These are phyloP conservation scores for Debaryomyces hansenii DNA, from an alignment of 805 yeast genomes.

Conservation along the genomic window DNA sequence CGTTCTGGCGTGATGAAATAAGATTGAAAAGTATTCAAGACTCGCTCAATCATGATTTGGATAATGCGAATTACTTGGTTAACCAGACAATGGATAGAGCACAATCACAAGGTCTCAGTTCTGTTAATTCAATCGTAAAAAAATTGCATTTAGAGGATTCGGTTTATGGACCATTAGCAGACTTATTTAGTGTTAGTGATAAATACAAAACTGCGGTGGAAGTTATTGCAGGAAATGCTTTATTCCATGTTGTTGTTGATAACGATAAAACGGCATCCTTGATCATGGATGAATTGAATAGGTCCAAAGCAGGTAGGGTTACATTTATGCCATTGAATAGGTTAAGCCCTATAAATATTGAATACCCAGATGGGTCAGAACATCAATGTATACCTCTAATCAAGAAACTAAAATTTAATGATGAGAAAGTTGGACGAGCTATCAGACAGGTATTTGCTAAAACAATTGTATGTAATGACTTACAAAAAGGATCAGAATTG, in stretches of 20 bases:
- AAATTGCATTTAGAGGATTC: constrained; percentile 54
- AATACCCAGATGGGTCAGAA: constrained; percentile 59
- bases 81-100: constrained; percentile 75
- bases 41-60: constrained; percentile 54
- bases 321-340: constrained; percentile 90
- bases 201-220: constrained; percentile 86
- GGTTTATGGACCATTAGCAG: constrained; percentile 86
- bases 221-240: constrained; percentile 81
- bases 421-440: constrained; percentile 56
- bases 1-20: constrained; percentile 78
- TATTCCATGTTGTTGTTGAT: constrained; percentile 89
- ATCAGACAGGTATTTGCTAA: constrained; percentile 79
- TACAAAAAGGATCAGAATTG: constrained; percentile 66
- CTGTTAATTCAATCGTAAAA: constrained; percentile 63
- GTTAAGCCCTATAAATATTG: constrained; percentile 40
- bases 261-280: constrained; percentile 78
- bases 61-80: constrained; percentile 57
- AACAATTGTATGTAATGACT: constrained; percentile 71
- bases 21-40: constrained; percentile 57
- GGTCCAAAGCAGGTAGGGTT: constrained; percentile 76
- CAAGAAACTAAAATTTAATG: constrained; percentile 65
- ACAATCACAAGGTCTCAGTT: constrained; percentile 65
- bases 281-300: constrained; percentile 71
- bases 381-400: constrained; percentile 74
- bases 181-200: constrained; percentile 75